Evolutionary conservation across 2,329 filamentous ascomycete species (phyloP).

Genomic region (Ceratocystiopsis minuta): DNA sequence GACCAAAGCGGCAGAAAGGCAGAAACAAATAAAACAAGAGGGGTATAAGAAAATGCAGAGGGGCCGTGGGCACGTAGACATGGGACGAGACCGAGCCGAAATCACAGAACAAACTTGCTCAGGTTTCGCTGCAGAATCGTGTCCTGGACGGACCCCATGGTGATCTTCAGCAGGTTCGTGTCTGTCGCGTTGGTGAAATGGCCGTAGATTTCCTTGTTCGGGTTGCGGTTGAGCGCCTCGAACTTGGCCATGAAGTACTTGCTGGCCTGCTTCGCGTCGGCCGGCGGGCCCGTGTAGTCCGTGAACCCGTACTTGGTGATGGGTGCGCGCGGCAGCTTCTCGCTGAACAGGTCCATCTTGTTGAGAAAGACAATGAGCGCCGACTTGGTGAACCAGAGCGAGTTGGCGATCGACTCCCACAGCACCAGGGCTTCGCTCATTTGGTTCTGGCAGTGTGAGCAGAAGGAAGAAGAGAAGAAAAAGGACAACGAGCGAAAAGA

Average conservation of each 20-base stretch:
- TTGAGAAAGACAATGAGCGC: slow-evolving; percentile 72
- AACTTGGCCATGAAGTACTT: slow-evolving; percentile 76
- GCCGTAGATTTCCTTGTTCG: slow-evolving; percentile 44
- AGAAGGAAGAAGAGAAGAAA: not conserved
- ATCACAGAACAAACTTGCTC: slow-evolving; percentile 59
- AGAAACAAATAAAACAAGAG: no score
- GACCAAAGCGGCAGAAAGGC: no score
- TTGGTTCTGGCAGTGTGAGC: slow-evolving; percentile 46
- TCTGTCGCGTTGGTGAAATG: slow-evolving; percentile 46
- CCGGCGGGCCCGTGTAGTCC: slow-evolving; percentile 55
- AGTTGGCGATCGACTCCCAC: slow-evolving; percentile 72
- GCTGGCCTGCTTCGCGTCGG: slow-evolving; percentile 55
- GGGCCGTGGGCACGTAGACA: no score
- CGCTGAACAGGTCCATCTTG: slow-evolving; percentile 74
- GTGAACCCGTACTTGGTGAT: slow-evolving; percentile 60
- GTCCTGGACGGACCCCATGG: slow-evolving; percentile 71
- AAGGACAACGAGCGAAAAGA: slow-evolving; percentile 62
- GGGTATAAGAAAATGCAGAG: no score
- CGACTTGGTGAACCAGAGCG: slow-evolving; percentile 70
- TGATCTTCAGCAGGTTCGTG: slow-evolving; percentile 66
- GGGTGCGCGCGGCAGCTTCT: slow-evolving; percentile 53
- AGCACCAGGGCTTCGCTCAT: slow-evolving; percentile 82
- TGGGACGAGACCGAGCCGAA: no score
- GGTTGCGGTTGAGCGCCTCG: slow-evolving; percentile 52
- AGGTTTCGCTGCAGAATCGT: slow-evolving; percentile 77